Evolutionary conservation across 108 stramenopile species (phyloP).

Genomic region (Licmophora abbreviata): DNA sequence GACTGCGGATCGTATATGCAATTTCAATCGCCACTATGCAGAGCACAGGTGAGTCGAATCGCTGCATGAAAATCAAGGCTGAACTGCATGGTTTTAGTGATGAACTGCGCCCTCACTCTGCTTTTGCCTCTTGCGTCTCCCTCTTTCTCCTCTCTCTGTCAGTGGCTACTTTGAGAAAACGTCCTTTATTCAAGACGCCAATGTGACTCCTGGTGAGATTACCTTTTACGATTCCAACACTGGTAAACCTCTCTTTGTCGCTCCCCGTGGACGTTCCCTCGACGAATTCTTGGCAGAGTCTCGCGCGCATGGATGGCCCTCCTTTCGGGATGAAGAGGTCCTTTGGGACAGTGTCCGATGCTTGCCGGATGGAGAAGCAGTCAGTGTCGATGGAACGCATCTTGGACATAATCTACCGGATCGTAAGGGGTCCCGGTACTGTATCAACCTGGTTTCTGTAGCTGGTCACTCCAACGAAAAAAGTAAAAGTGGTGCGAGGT

Average conservation of each 20-base stretch:
- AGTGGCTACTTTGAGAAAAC: conserved; percentile 74
- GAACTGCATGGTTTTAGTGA: too few species aligned
- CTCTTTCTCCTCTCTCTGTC: too few species aligned
- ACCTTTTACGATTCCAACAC: conserved; percentile 84
- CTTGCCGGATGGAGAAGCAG: conserved; percentile 72
- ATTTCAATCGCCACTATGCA: conserved; percentile 81
- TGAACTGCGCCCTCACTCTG: too few species aligned
- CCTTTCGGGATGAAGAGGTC: conserved; percentile 33
- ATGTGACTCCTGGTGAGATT: conserved; percentile 6
- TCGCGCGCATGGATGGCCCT: conserved; percentile 71
- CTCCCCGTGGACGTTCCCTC: conserved; percentile 54
- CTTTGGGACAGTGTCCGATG: conserved; percentile 78
- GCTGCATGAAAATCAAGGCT: background rate
- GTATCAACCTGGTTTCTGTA: conserved; percentile 86
- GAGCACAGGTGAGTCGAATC: too few species aligned
- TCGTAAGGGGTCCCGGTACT: conserved; percentile 74
- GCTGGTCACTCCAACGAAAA: conserved; percentile 54
- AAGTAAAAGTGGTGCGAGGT: background rate
- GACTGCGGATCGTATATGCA: conserved; percentile 74
- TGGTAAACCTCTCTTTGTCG: conserved; percentile 63
- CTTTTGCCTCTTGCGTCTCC: too few species aligned
- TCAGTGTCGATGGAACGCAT: conserved; percentile 52
- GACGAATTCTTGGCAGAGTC: conserved; percentile 62
- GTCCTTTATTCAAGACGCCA: conserved; percentile 37
- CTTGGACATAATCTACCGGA: conserved; percentile 74